A percentile compares a stretch with the other conserved stretches of the same genome.
phyloP scores from a whole-genome alignment of 805 yeast genomes.

The Metschnikowia amazonensis region DNA sequence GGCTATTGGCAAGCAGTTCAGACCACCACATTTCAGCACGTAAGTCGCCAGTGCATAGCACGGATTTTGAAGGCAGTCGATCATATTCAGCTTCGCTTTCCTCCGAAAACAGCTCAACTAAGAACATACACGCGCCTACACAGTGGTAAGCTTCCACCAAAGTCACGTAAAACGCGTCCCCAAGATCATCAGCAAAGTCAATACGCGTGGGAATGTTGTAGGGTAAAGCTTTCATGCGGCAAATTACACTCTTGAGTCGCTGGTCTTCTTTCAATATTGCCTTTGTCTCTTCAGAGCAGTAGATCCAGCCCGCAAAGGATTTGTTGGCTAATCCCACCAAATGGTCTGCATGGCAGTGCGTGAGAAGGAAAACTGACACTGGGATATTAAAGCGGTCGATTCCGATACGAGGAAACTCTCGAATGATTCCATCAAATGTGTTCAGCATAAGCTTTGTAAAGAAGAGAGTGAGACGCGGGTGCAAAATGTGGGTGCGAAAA shows the following conservation, averaged over 20 bases:
- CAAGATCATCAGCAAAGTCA: conserved; percentile 16
- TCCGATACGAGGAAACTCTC: conserved; percentile 48
- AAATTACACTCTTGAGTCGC: conserved; percentile 18
- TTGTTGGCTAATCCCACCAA: conserved; percentile 42
- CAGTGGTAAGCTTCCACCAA: conserved; percentile 54
- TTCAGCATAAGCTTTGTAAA: conserved; percentile 11
- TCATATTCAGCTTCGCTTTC: neutral
- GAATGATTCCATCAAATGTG: conserved; percentile 40
- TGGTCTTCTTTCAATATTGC: conserved; percentile 20
- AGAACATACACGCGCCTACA: conserved; percentile 55
- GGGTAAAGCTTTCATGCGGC: conserved; percentile 19
- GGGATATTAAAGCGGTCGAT: conserved; percentile 32
- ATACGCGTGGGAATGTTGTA: conserved; percentile 20
- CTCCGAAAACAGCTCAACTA: conserved; percentile 30
- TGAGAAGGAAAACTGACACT: conserved; percentile 31
- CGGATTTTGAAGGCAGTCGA: conserved; percentile 18
- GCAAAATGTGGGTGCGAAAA: conserved; percentile 10
- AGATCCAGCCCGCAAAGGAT: conserved; percentile 39
- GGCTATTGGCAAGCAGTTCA: conserved; percentile 33
- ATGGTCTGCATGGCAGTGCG: conserved; percentile 58
- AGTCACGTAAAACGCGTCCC: conserved; percentile 30
- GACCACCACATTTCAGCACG: conserved; percentile 56
- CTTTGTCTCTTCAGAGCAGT: conserved; percentile 45
- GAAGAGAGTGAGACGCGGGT: conserved; percentile 6
- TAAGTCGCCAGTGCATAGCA: conserved; percentile 55